Conservation (phyloP, 1,284 basidiomycete genomes). For the Bjerkandera adusta region DNA sequence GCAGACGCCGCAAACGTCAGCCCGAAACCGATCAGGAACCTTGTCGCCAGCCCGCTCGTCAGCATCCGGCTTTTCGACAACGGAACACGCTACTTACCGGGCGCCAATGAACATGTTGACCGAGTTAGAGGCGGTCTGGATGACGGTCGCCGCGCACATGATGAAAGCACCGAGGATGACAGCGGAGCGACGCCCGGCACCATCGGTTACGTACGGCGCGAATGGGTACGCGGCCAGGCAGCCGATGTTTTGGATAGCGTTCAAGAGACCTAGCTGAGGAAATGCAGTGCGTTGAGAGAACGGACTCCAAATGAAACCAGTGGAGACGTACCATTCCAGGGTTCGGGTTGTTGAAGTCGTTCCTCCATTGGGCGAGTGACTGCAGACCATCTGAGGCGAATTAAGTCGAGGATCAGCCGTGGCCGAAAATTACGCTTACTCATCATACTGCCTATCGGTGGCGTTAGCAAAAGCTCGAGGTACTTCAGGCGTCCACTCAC, state of each 20-base stretch:
- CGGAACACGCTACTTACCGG: slow-evolving; percentile 40
- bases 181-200: slow-evolving; percentile 59
- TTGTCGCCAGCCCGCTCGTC: slow-evolving; percentile 18
- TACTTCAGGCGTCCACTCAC: slow-evolving; percentile 8
- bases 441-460: slow-evolving; percentile 58
- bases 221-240: slow-evolving; percentile 63
- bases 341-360: slow-evolving; percentile 53
- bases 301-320: not conserved
- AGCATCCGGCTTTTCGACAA: no score
- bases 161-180: slow-evolving; percentile 60
- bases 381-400: slow-evolving; percentile 51
- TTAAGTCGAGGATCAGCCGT: not conserved
- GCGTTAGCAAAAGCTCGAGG: not conserved
- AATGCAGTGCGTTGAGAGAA: not conserved
- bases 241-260: slow-evolving; percentile 77
- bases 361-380: slow-evolving; percentile 57
- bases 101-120: slow-evolving; percentile 83
- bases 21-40: slow-evolving; percentile 55
- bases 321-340: slow-evolving; percentile 36
- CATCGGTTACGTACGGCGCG: slow-evolving; percentile 67
- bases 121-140: slow-evolving; percentile 71
- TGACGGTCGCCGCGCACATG: slow-evolving; percentile 62
- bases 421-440: slow-evolving; percentile 27
- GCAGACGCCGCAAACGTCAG: slow-evolving; percentile 49
- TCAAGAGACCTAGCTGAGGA: slow-evolving; percentile 58